phyloP scores from a whole-genome alignment of 208 protist species.

The Crithidia sp. region DNA sequence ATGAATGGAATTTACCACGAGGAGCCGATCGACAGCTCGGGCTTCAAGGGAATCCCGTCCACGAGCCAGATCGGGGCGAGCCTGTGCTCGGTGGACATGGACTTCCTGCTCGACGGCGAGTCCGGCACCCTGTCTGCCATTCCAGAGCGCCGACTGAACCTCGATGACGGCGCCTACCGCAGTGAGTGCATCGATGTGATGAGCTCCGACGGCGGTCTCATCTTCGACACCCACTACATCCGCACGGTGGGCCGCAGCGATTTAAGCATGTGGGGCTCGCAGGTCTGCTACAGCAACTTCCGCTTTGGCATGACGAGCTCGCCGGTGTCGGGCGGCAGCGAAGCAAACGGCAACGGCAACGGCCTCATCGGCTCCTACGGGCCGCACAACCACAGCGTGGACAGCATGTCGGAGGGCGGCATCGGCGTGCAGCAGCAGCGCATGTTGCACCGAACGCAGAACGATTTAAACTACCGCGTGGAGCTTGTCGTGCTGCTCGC shows the following conservation, averaged over 20 bases:
- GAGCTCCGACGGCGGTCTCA: conserved; percentile 78
- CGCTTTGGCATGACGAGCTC: conserved; percentile 24
- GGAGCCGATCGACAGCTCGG: conserved; percentile 12
- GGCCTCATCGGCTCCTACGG: conserved; percentile 6
- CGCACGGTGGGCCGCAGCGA: conserved; percentile 69
- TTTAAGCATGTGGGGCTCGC: conserved; percentile 68
- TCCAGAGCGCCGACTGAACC: conserved; percentile 58
- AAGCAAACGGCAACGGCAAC: conserved; percentile 18
- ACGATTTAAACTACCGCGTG: conserved; percentile 48
- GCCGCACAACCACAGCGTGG: conserved; percentile 15
- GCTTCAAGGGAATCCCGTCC: conserved; percentile 24
- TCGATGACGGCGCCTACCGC: conserved; percentile 76
- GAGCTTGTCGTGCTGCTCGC: conserved; percentile 68
- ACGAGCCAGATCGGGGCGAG: conserved; percentile 67
- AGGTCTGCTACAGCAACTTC: conserved; percentile 81
- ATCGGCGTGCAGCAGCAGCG: background rate
- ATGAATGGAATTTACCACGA: conserved; percentile 85
- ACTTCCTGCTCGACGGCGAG: conserved; percentile 83
- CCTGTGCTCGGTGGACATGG: conserved; percentile 69
- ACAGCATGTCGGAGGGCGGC: conserved; percentile 20
- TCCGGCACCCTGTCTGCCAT: conserved; percentile 76
- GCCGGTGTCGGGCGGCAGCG: conserved; percentile 12
- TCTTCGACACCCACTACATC: conserved; percentile 80
- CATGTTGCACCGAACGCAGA: conserved; percentile 7
- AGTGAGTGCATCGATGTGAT: conserved; percentile 77